These are phyloP conservation scores for Eucalyptus erythrocorys DNA, from an alignment of 345 rosid genomes.

Conservation along the genomic window DNA sequence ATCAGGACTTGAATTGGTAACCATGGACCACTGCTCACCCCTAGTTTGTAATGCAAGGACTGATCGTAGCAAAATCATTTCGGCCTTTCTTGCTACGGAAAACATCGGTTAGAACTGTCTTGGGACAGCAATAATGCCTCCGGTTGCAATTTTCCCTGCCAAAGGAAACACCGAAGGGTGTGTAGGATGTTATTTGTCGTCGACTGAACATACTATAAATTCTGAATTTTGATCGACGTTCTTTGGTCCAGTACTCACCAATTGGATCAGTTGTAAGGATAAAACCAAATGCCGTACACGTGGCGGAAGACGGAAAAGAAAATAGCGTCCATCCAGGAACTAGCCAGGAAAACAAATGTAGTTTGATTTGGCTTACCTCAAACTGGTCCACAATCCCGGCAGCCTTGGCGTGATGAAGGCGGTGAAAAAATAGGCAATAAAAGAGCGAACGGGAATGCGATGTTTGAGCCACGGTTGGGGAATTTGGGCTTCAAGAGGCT, in stretches of 20 bases:
- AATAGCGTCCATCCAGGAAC: not conserved
- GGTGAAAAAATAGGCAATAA: not conserved
- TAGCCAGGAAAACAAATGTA: not conserved
- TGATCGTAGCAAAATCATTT: not conserved
- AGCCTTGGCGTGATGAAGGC: not conserved
- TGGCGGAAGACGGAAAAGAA: not conserved
- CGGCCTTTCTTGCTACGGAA: not conserved
- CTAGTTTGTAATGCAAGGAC: not conserved
- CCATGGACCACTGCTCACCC: too few species aligned
- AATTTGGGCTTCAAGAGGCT: not conserved
- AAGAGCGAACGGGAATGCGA: not conserved
- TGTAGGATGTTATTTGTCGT: not conserved
- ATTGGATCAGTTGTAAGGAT: not conserved
- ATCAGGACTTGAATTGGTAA: too few species aligned
- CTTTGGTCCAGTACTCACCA: not conserved
- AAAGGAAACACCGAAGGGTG: not conserved
- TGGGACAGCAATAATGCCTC: constrained; percentile 6
- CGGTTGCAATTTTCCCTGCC: not conserved
- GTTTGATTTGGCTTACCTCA: not conserved
- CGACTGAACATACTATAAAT: not conserved
- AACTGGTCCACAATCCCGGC: constrained; percentile 2
- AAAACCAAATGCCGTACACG: not conserved
- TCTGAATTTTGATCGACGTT: not conserved
- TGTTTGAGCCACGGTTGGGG: not conserved
- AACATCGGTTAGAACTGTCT: constrained; percentile 7